These are phyloP conservation scores for Eutrema salsugineum DNA, from an alignment of 441 rosid species.

Conservation along the genomic window DNA sequence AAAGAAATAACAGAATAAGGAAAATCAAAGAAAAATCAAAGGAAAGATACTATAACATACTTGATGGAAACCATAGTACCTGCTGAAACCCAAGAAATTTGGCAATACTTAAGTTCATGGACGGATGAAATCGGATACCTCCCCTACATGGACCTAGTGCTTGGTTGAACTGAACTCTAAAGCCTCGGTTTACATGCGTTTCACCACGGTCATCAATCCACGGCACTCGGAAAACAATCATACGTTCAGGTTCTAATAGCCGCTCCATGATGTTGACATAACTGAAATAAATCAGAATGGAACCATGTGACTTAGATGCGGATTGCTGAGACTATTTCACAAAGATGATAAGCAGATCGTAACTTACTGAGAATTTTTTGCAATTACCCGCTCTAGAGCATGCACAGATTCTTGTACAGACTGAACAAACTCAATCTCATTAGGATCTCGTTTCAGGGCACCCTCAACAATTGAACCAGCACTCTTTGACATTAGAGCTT, in stretches of 20 bases:
- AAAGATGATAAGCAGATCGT: constrained; percentile 20
- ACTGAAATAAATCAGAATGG: constrained; percentile 45
- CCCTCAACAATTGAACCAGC: constrained; percentile 98
- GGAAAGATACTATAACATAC: not conserved
- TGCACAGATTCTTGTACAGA: constrained; percentile 95
- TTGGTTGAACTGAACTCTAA: constrained; percentile 94
- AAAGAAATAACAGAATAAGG: not conserved
- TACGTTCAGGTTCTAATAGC: constrained; percentile 90
- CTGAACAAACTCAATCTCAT: constrained; percentile 92
- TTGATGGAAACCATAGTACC: constrained; percentile 39
- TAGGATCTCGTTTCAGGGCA: constrained; percentile 90
- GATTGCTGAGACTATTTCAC: constrained; percentile 17
- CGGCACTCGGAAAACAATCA: constrained; percentile 92
- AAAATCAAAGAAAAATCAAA: not conserved
- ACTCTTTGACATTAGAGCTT: constrained; percentile 98
- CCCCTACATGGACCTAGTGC: constrained; percentile 99
- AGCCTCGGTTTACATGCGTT: constrained; percentile 94
- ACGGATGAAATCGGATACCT: constrained; percentile 95
- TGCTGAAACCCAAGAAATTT: constrained; percentile 98
- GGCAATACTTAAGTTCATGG: constrained; percentile 82
- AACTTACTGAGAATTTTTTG: constrained; percentile 95
- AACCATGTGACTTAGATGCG: constrained; percentile 19
- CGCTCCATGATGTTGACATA: constrained; percentile 98
- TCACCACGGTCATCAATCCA: constrained; percentile 99
- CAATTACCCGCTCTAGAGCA: constrained; percentile 98